Evolutionary conservation across 225 moss, liverwort and hornwort species (phyloP), one percentile per base, ranked within the genome.

Genomic region (Straminergon stramineum): DNA sequence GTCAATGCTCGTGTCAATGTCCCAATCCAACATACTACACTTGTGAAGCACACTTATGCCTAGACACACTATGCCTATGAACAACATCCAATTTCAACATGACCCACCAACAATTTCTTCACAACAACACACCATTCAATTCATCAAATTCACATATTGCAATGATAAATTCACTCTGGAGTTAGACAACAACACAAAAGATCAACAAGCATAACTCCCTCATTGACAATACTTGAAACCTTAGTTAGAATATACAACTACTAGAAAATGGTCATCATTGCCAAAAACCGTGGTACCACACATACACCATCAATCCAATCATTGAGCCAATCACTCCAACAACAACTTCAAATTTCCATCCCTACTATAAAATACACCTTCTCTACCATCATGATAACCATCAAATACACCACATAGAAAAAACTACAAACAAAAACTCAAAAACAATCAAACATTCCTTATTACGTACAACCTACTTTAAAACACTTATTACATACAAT

Each of bases 61-160:
- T 0, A 18, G 0, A 35, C 5, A 68, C 12, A 0, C 7, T 37
- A 2, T 68, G 21, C 37, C 6, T 68, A 18, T 3, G 3, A 68
- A 37, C 6, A 68, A 37, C 37, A 12, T 37, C 68, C 6, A 48
- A 2, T 68, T n/a, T 12, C 1, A 37, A 22, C 12, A 68, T 68
- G 6, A 37, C 9, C 12, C 6, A 35, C 3, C 20, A 67, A 35
- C 6, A 67, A 35, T 20, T 3, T 11, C 5, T n/a, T n/a, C 7
- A 37, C 7, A 68, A n/a, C 7, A n/a, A 22, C 0, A 7, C 7
- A 69, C 13, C 20, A n/a, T 9, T 68, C n/a, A 68, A 68, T 68
- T 68, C 12, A 68, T 69, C 37, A 0, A 69, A n/a, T 22, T n/a
- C 13, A 68, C 13, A 69, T 22, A 12, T 1, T 69, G 4, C 21